A percentile compares a stretch with the other conserved stretches of the same genome.
These are phyloP conservation scores for Oryza punctata DNA, from an alignment of 176 grass and related monocot genomes.

Conservation along the genomic window DNA sequence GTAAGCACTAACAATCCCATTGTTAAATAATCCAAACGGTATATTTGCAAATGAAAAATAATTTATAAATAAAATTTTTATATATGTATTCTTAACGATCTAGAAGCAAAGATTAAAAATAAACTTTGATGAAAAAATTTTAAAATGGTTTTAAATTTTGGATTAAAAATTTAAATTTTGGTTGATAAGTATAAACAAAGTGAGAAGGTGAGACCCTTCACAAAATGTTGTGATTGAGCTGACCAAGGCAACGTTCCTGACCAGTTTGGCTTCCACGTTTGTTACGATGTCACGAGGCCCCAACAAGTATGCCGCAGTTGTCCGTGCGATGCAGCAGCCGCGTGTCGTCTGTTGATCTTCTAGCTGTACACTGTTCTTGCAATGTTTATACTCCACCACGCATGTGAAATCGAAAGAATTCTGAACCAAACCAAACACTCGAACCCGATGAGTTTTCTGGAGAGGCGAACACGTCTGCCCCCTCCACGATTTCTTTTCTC, in stretches of 20 bases:
- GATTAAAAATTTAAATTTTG: no score
- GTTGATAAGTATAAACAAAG: no score
- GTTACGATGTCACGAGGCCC: not conserved
- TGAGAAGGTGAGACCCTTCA: no score
- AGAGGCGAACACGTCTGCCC: constrained; percentile 13
- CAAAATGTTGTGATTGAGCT: not conserved
- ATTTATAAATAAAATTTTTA: no score
- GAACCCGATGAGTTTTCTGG: not conserved
- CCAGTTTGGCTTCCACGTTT: not conserved
- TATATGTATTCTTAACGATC: no score
- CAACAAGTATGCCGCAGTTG: not conserved
- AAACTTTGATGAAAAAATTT: no score
- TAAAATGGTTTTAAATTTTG: no score
- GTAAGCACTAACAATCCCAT: not conserved
- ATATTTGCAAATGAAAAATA: no score
- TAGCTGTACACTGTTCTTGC: not conserved
- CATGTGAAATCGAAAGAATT: not conserved
- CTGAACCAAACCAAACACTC: not conserved
- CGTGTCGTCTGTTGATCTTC: not conserved
- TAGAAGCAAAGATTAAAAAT: no score
- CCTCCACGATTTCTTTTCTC: no score
- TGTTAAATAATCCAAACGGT: no score
- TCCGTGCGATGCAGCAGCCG: not conserved
- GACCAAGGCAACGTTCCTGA: no score
- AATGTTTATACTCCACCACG: not conserved